Percentiles rank a stretch among this genome's conserved stretches.
phyloP scores from a whole-genome alignment of 2,329 filamentous ascomycete species.

The Calonectria montana region DNA sequence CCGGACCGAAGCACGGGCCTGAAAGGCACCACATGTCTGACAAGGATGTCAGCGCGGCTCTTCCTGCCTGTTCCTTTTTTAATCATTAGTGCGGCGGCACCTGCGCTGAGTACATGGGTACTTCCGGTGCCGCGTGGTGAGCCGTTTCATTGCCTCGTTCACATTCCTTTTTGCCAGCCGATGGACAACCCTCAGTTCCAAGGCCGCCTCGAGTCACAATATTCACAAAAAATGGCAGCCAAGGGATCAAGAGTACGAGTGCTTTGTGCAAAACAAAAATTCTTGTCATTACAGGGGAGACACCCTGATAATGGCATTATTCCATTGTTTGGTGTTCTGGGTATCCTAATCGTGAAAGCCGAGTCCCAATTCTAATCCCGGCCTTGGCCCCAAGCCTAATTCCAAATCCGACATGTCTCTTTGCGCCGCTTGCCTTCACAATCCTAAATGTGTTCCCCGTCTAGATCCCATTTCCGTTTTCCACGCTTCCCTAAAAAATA shows the following conservation, averaged over 20 bases:
- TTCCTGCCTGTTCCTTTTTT: constrained; percentile 32
- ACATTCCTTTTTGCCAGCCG: not conserved
- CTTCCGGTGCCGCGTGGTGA: not conserved
- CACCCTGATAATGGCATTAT: constrained; percentile 18
- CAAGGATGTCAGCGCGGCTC: constrained; percentile 45
- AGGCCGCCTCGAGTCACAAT: not conserved
- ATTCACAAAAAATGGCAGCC: not conserved
- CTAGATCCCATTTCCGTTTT: constrained; percentile 15
- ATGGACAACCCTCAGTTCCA: too few relatives aligned
- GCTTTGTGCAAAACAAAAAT: not conserved
- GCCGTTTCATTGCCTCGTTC: not conserved
- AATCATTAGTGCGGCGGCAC: constrained; percentile 16
- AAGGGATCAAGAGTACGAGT: not conserved
- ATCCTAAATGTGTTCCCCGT: constrained; percentile 19
- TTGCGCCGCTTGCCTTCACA: constrained; percentile 26
- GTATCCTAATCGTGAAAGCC: constrained; percentile 35
- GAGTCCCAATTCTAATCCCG: constrained; percentile 31
- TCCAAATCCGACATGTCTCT: not conserved
- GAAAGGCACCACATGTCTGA: constrained; percentile 44
- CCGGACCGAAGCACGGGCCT: constrained; percentile 40
- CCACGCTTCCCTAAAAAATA: constrained; percentile 8
- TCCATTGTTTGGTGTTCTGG: constrained; percentile 29
- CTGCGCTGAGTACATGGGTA: not conserved
- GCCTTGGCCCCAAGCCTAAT: constrained; percentile 20
- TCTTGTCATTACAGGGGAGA: constrained; percentile 6